Evolutionary conservation across 345 rosid genomes (phyloP), one percentile per base, ranked within the genome.

Genomic region (Hibiscus syriacus): DNA sequence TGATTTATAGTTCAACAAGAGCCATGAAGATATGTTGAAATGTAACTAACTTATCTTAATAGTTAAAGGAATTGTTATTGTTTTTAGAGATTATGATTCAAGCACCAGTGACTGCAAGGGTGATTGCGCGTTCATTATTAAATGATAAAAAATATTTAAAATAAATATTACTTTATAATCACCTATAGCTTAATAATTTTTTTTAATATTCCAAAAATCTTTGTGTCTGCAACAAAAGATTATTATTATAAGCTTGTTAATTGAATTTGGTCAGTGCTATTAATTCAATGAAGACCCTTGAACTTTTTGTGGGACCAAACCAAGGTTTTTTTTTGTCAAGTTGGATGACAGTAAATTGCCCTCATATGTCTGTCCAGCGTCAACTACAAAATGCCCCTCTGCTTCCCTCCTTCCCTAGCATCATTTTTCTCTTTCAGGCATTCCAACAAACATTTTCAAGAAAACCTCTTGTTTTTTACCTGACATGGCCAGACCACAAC

Each of bases 401-500:
- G 41, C 71, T 56, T 75, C 57, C n/a, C 77, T 34, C 73, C 79
- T 20, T 67, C 72, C 52, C 64, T 48, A 41, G 59, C 81, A 78
- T 30, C 22, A 4, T 14, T 67, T 23, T 9, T 5, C 13, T 54
- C 57, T 3, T 53, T 64, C 20, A 20, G 26, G 55, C 83, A 83
- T 82, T 73, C 81, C 50, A 71, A 66, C 82, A 78, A 78, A 81
- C 86, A 75, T 71, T 54, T 22, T 52, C 2, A 45, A 25, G 64
- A 30, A 22, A 72, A 74, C 57, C 63, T 23, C 67, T 73, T 68
- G 64, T 27, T 20, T 52, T 12, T 25, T 23, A 3, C 3, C 77
- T 1, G 54, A 10, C 71, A 83, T 94, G 99, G 96, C 93, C 59
- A 81, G 99, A 69, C 99, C 93, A 3, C 99, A 94, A 72, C 99